Conservation (phyloP, 192 early-diverging fungal species). For the Tieghemiomyces parasiticus region DNA sequence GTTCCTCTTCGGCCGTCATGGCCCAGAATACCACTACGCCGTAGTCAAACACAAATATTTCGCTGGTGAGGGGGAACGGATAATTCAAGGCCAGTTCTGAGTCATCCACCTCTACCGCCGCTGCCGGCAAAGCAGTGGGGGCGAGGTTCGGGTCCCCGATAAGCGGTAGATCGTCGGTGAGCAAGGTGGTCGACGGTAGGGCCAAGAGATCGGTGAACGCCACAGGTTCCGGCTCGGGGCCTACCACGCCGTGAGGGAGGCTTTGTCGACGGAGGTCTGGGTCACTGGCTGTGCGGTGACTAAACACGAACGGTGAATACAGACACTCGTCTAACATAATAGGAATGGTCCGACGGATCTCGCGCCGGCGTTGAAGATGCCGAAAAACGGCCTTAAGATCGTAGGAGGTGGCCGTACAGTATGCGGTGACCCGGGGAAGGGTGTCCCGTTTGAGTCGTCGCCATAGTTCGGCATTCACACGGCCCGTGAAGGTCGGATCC, state of each 20-base stretch:
- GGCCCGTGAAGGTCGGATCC: constrained; percentile 16
- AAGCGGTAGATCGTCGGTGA: too few relatives aligned
- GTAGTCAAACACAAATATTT: constrained; percentile 85
- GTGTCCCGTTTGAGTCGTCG: constrained; percentile 56
- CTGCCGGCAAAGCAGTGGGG: too few relatives aligned
- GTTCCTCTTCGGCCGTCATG: constrained; percentile 71
- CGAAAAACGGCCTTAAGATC: constrained; percentile 61
- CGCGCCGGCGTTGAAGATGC: constrained; percentile 50
- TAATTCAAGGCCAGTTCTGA: too few relatives aligned
- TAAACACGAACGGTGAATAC: constrained; percentile 29
- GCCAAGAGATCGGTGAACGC: too few relatives aligned
- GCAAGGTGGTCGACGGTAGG: too few relatives aligned
- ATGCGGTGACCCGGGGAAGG: constrained; percentile 68
- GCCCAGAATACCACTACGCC: constrained; percentile 96
- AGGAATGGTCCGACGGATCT: constrained; percentile 44
- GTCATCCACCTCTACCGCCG: too few relatives aligned
- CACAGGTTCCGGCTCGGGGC: too few relatives aligned
- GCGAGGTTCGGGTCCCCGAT: too few relatives aligned
- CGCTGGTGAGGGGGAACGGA: constrained; percentile 40
- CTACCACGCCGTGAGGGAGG: too few relatives aligned
- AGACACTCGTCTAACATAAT: constrained; percentile 71
- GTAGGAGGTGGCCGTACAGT: constrained; percentile 73
- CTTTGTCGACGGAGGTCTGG: too few relatives aligned
- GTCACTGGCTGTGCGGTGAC: too few relatives aligned
- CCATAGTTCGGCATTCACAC: constrained; percentile 55